phyloP scores from a whole-genome alignment of 352 stramenopile genomes.

The Blastocystis sp. region DNA sequence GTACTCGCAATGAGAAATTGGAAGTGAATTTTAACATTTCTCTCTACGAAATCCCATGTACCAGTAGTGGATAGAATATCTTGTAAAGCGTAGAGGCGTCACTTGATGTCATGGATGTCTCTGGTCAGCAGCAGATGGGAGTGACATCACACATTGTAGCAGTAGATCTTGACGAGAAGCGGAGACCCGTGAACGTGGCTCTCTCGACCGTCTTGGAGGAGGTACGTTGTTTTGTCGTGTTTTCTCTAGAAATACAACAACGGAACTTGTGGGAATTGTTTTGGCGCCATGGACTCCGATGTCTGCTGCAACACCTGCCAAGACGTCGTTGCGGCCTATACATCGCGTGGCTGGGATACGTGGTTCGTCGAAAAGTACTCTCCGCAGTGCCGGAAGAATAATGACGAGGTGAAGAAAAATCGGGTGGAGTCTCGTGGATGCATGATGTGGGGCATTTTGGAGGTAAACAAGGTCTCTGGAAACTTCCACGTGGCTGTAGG shows the following conservation, averaged over 20 bases:
- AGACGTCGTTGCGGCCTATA: conserved; percentile 46
- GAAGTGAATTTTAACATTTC: conserved; percentile 59
- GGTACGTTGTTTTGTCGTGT: not conserved
- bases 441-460: conserved; percentile 71
- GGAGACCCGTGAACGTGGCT: conserved; percentile 23
- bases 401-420: conserved; percentile 70
- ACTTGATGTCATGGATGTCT: conserved; percentile 60
- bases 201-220: conserved; percentile 34
- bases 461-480: conserved; percentile 77
- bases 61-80: not conserved
- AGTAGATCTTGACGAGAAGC: conserved; percentile 24
- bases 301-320: conserved; percentile 73
- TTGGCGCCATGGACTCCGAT: conserved; percentile 13
- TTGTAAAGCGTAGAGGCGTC: conserved; percentile 32
- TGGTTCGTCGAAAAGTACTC: conserved; percentile 61
- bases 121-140: conserved; percentile 59
- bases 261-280: not conserved
- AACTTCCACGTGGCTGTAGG: conserved; percentile 86
- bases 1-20: conserved; percentile 36
- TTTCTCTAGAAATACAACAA: conserved; percentile 9
- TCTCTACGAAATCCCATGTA: conserved; percentile 22
- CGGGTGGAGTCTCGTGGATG: conserved; percentile 67
- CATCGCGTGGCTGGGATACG: conserved; percentile 36
- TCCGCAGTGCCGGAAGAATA: conserved; percentile 61
- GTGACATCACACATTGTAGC: conserved; percentile 42